phyloP scores from a whole-genome alignment of 495 filamentous ascomycete species.

The Tirmania nivea region DNA sequence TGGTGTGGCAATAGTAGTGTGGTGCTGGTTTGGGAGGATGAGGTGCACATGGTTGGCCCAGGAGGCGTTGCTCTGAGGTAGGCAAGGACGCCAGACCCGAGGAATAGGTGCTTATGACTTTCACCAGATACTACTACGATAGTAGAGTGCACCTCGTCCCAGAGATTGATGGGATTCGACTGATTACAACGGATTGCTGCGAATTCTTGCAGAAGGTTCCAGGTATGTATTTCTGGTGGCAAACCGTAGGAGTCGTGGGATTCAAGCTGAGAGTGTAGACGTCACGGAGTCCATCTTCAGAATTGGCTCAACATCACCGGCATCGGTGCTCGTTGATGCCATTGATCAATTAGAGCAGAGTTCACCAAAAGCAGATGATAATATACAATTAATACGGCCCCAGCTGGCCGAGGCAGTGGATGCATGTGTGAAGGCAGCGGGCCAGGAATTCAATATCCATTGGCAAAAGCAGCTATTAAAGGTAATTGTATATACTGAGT shows the following conservation, averaged over 20 bases:
- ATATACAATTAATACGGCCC: conserved; percentile 77
- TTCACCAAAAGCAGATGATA: conserved; percentile 91
- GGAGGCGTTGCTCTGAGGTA: conserved; percentile 48
- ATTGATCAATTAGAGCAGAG: conserved; percentile 78
- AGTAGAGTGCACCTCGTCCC: conserved; percentile 71
- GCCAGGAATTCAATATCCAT: conserved; percentile 66
- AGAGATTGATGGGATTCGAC: conserved; percentile 67
- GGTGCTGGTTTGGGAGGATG: conserved; percentile 90
- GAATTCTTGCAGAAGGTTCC: conserved; percentile 91
- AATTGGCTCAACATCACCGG: conserved; percentile 64
- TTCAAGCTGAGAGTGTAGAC: conserved; percentile 22
- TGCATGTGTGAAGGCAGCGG: conserved; percentile 73
- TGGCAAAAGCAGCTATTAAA: conserved; percentile 93
- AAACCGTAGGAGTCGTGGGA: background rate
- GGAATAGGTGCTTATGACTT: background rate
- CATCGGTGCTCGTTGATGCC: conserved; percentile 79
- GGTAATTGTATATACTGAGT: background rate
- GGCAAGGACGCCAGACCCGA: background rate
- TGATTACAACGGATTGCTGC: conserved; percentile 77
- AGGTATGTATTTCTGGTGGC: conserved; percentile 18
- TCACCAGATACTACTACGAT: conserved; percentile 52
- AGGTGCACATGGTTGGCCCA: conserved; percentile 85
- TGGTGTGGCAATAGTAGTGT: conserved; percentile 97
- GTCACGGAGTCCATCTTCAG: conserved; percentile 75
- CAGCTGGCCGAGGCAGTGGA: conserved; percentile 81